These are phyloP conservation scores for Colletotrichum melonis DNA, from an alignment of 2,329 filamentous ascomycete genomes.

Conservation along the genomic window DNA sequence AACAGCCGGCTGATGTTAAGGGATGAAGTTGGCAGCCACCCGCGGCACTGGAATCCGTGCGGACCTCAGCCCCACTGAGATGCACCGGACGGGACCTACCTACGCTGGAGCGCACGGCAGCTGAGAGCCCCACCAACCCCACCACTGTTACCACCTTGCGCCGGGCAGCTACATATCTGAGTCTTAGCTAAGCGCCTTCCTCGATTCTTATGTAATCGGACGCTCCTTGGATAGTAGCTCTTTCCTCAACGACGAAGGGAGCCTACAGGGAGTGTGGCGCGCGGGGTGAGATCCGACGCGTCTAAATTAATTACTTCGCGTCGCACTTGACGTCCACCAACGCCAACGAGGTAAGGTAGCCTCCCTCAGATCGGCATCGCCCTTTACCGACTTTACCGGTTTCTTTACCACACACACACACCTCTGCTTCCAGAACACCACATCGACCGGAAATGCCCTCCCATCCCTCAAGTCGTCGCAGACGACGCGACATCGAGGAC, in stretches of 20 bases:
- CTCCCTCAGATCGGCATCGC: neutral
- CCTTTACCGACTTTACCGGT: neutral
- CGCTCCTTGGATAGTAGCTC: neutral
- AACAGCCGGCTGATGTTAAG: constrained; percentile 19
- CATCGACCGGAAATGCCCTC: constrained; percentile 5
- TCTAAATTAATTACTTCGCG: constrained; percentile 25
- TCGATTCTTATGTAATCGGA: neutral
- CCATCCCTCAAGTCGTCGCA: constrained; percentile 32
- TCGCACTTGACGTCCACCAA: neutral
- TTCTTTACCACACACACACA: neutral
- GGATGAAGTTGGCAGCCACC: constrained; percentile 28
- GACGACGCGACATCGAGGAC: constrained; percentile 54
- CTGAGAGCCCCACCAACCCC: constrained; percentile 1
- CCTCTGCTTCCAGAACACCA: too few relatives aligned
- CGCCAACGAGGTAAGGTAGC: neutral
- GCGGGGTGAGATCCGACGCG: constrained; percentile 28
- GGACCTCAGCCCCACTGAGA: constrained; percentile 3
- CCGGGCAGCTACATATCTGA: neutral
- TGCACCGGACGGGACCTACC: neutral
- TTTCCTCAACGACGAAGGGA: neutral
- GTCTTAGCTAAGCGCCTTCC: neutral
- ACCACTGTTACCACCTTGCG: neutral
- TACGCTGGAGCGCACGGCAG: neutral
- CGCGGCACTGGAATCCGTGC: constrained; percentile 10
- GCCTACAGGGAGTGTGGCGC: neutral